Conservation (phyloP, 768 basidiomycete genomes). For the Butyriboletus loyo region DNA sequence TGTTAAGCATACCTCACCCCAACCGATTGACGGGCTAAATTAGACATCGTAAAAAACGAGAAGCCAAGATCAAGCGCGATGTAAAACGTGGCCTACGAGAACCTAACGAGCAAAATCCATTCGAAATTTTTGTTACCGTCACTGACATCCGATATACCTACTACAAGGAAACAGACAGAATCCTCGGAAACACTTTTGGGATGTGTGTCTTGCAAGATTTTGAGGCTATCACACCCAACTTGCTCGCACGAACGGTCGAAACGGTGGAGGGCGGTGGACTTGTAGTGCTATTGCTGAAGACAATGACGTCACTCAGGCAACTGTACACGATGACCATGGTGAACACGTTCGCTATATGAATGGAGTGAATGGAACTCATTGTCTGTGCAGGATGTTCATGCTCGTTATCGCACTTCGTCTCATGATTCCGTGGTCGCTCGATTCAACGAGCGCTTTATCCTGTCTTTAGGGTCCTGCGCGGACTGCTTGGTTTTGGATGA, state of each 20-base stretch:
- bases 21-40: neutral
- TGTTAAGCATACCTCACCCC: neutral
- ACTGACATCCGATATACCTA: constrained; percentile 99
- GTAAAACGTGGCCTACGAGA: constrained; percentile 93
- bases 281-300: constrained; percentile 87
- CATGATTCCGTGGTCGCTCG: constrained; percentile 88
- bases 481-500: constrained; percentile 96
- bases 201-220: constrained; percentile 98
- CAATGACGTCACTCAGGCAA: constrained; percentile 90
- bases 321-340: constrained; percentile 89
- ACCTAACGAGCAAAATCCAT: constrained; percentile 92
- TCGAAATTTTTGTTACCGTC: constrained; percentile 98
- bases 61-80: constrained; percentile 95
- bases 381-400: constrained; percentile 81
- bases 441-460: constrained; percentile 98
- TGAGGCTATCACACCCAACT: constrained; percentile 95
- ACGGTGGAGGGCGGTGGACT: constrained; percentile 95
- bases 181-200: constrained; percentile 95
- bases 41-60: constrained; percentile 94
- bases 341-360: constrained; percentile 8
- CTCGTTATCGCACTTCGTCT: constrained; percentile 88
- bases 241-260: constrained; percentile 95
- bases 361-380: neutral
- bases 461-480: constrained; percentile 89
- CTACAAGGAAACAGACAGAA: constrained; percentile 96